These are phyloP conservation scores for Colletotrichum musae DNA, from an alignment of 2,329 filamentous ascomycete species.

Conservation along the genomic window DNA sequence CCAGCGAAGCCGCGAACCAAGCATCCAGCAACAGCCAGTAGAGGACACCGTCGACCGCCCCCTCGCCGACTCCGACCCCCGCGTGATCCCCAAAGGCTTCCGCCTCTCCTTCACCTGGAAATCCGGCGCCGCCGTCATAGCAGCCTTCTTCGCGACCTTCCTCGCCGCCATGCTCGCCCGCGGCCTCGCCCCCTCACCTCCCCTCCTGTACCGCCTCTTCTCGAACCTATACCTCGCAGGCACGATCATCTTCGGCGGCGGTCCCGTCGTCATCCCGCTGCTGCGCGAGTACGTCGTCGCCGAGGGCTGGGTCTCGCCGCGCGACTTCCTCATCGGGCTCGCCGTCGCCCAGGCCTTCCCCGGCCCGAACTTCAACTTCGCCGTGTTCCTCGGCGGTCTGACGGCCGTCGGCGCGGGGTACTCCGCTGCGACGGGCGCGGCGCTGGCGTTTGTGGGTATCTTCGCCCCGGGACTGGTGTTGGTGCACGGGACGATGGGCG, in stretches of 20 bases:
- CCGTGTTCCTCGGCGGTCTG: slow-evolving; percentile 68
- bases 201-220: slow-evolving; percentile 70
- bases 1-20: neutral
- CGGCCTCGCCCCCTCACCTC: slow-evolving; percentile 53
- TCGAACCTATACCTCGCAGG: slow-evolving; percentile 78
- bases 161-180: slow-evolving; percentile 64
- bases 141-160: slow-evolving; percentile 67
- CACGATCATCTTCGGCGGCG: slow-evolving; percentile 72
- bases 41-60: neutral
- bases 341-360: slow-evolving; percentile 78
- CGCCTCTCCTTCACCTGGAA: slow-evolving; percentile 55
- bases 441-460: slow-evolving; percentile 64
- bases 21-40: neutral
- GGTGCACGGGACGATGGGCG: slow-evolving; percentile 60
- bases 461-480: slow-evolving; percentile 62
- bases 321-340: slow-evolving; percentile 77
- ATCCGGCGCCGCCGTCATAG: slow-evolving; percentile 53
- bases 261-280: slow-evolving; percentile 71
- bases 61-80: slow-evolving; percentile 44
- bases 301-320: slow-evolving; percentile 74
- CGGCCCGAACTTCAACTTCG: slow-evolving; percentile 60
- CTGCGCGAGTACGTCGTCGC: slow-evolving; percentile 70
- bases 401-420: slow-evolving; percentile 56
- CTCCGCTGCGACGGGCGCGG: slow-evolving; percentile 59
- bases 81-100: slow-evolving; percentile 47